These are phyloP conservation scores for Breynia disticha DNA, from an alignment of 441 rosid species.

Conservation along the genomic window DNA sequence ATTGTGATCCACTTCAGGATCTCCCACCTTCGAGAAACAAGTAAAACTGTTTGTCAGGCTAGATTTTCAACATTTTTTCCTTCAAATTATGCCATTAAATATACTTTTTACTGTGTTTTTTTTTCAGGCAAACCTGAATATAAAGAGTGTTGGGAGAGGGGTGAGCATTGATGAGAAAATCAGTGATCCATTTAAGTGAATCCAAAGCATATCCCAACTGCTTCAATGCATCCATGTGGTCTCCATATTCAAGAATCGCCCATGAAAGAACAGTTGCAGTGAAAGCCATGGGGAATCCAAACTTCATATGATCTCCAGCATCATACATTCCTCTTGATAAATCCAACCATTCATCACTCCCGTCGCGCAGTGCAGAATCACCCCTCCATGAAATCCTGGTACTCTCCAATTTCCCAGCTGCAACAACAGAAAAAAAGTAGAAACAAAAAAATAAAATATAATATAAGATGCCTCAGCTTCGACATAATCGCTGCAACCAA, in stretches of 20 bases:
- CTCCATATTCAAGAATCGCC: constrained; percentile 58
- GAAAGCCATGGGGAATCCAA: constrained; percentile 56
- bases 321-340: constrained; percentile 60
- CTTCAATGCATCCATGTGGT: constrained; percentile 40
- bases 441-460: no score
- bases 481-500: neutral
- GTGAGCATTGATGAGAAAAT: constrained; percentile 55
- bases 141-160: constrained; percentile 39
- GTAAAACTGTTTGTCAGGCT: constrained; percentile 1
- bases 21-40: constrained; percentile 50
- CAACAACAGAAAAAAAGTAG: constrained; percentile 13
- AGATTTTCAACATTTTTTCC: neutral
- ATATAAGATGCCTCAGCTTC: neutral
- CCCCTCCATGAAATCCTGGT: constrained; percentile 63
- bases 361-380: constrained; percentile 51
- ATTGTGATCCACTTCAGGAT: constrained; percentile 59
- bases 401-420: constrained; percentile 45
- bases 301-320: constrained; percentile 62
- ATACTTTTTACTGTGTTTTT: no score
- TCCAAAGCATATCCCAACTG: constrained; percentile 40
- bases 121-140: constrained; percentile 33
- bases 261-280: constrained; percentile 54
- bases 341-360: constrained; percentile 33
- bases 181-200: constrained; percentile 72
- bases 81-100: no score